phyloP scores from a whole-genome alignment of 768 basidiomycete genomes.

The Trametopsis cervina region DNA sequence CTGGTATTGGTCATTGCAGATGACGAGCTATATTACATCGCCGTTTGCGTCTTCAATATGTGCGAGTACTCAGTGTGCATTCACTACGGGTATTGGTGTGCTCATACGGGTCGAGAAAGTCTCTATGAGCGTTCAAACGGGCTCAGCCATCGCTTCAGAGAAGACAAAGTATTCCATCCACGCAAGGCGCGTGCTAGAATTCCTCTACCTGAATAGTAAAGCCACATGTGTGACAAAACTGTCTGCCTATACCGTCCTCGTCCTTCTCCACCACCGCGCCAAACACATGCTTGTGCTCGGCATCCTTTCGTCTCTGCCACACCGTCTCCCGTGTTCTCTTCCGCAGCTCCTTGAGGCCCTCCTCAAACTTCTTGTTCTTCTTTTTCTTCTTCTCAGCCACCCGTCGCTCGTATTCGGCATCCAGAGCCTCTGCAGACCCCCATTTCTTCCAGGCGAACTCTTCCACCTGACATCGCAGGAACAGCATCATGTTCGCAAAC shows the following conservation, averaged over 20 bases:
- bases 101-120: no score
- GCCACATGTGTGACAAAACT: constrained; percentile 85
- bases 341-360: constrained; percentile 77
- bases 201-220: constrained; percentile 89
- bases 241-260: constrained; percentile 48
- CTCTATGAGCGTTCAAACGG: no score
- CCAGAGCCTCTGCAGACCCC: constrained; percentile 89
- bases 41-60: no score
- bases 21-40: no score
- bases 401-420: constrained; percentile 78
- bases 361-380: constrained; percentile 93
- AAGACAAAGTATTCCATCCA: no score
- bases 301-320: constrained; percentile 83
- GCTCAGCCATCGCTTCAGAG: no score
- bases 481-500: constrained; percentile 99
- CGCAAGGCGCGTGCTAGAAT: no score
- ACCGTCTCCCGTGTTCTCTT: constrained; percentile 82
- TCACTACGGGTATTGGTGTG: no score
- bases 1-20: no score
- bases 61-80: no score
- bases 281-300: constrained; percentile 84
- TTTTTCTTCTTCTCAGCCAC: constrained; percentile 80
- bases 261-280: constrained; percentile 44
- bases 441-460: constrained; percentile 98
- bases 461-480: constrained; percentile 88